A percentile compares a stretch with the other conserved stretches of the same genome.
These are phyloP conservation scores for Epichloe sylvatica DNA, from an alignment of 2,329 filamentous ascomycete species.

Conservation along the genomic window DNA sequence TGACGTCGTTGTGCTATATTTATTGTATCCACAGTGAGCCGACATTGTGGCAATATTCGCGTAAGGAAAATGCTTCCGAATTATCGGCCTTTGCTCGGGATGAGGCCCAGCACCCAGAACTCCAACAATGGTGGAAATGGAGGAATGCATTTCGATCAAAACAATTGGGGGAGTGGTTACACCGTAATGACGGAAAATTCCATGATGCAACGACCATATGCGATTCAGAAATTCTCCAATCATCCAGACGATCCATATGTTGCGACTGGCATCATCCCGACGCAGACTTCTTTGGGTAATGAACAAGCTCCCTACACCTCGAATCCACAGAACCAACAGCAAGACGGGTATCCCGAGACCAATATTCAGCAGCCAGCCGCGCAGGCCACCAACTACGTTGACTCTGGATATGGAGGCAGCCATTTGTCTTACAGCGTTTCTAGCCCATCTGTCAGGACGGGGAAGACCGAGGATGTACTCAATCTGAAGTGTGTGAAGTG, in stretches of 20 bases:
- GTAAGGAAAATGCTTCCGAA: background rate
- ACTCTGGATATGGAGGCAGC: conserved; percentile 35
- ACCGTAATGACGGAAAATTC: background rate
- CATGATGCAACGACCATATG: background rate
- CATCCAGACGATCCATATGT: conserved; percentile 3
- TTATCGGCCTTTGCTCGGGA: background rate
- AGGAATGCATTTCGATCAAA: background rate
- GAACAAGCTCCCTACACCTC: background rate
- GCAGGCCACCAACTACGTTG: conserved; percentile 12
- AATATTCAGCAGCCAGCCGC: conserved; percentile 20
- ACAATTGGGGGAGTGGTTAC: background rate
- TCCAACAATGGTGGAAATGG: background rate
- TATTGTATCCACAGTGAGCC: background rate
- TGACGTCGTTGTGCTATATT: background rate
- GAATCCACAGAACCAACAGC: background rate
- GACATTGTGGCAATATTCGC: background rate
- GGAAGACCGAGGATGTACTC: background rate
- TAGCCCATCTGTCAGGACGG: conserved; percentile 29
- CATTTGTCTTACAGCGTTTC: conserved; percentile 27
- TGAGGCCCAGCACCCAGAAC: background rate
- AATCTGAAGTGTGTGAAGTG: background rate
- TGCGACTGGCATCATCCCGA: background rate
- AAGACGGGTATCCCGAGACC: background rate
- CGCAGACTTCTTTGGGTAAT: background rate
- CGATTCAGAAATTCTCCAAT: background rate